These are phyloP conservation scores for Pythium aristosporum DNA, from an alignment of 352 stramenopile species.

Conservation along the genomic window DNA sequence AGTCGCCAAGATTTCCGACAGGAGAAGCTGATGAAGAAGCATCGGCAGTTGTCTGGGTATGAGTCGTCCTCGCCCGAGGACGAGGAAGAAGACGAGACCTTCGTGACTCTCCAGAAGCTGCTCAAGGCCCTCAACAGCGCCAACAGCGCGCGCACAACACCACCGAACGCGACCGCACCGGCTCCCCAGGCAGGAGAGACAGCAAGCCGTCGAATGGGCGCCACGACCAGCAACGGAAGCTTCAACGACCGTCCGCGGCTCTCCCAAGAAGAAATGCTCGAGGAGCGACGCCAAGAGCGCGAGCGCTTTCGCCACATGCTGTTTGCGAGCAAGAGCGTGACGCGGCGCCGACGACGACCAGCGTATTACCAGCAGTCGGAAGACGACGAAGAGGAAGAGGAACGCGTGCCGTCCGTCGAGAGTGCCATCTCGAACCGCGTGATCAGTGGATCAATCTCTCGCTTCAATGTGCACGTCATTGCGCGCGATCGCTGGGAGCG, in stretches of 20 bases:
- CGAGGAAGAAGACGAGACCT: conserved; percentile 79
- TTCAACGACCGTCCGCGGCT: conserved; percentile 22
- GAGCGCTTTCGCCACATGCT: conserved; percentile 70
- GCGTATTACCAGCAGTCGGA: conserved; percentile 40
- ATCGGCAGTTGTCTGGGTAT: conserved; percentile 36
- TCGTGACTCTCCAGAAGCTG: conserved; percentile 73
- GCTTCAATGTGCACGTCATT: conserved; percentile 74
- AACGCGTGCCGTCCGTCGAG: conserved; percentile 63
- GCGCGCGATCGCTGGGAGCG: conserved; percentile 65
- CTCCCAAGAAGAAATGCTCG: conserved; percentile 76
- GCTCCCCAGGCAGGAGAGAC: neutral
- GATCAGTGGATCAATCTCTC: conserved; percentile 78
- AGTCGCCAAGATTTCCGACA: conserved; percentile 16
- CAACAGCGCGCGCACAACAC: conserved; percentile 10
- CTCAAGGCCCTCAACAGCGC: conserved; percentile 57
- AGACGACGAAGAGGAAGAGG: conserved; percentile 72
- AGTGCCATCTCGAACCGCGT: conserved; percentile 80
- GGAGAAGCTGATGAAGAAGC: conserved; percentile 45
- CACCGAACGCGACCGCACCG: neutral
- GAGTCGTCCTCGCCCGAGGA: conserved; percentile 31
- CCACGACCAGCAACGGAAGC: neutral
- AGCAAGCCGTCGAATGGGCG: neutral
- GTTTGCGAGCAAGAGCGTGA: conserved; percentile 35
- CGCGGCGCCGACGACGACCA: conserved; percentile 37
- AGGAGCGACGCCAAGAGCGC: conserved; percentile 57